Evolutionary conservation across 192 early-diverging fungal genomes (phyloP), one percentile per base, ranked within the genome.

Genomic region (Coemansia sp.): DNA sequence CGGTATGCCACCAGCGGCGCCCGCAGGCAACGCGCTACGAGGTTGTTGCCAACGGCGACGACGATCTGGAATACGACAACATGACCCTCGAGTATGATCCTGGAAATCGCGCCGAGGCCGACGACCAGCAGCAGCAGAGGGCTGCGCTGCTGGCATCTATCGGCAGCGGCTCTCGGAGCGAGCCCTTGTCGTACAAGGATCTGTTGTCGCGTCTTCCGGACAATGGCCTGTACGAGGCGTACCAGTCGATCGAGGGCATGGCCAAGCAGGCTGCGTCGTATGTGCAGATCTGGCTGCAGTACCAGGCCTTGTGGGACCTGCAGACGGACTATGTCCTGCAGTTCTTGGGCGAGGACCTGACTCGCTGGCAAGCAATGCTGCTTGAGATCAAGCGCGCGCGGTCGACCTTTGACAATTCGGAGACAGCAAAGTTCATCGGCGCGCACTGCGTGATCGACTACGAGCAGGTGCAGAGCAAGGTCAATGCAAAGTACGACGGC

Each of bases 221-320:
- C 58, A 69, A 83, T 52, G 82, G 84, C 7, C 76, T 98, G 8
- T 82, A 83, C 49, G 78, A 84, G 29, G 97, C 92, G 11, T 99
- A 98, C 70, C 76, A 83, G 20, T 83, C 86, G 34, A 87, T 99
- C 29, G 93, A 98, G 82, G 58, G 60, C 6, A 93, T 90, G 80
- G 74, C 90, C 18, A 67, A 82, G 22, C 81, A 91, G 63, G 91
- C 96, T 10, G 82, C 81, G 6, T 82, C 87, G 25, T 99, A 99
- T 64, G 91, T 95, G 32, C 84, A 86, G 47, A 89, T 93, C 58
- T 99, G 98, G 98, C 84, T 98, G 18, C 91, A 92, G 60, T 98
- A 98, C 82, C 98, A 99, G 71, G 92, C 91, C 7, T 85, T 99
- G 35, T 99, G 97, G 97, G 98, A 99, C 74, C 82, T 98, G 42